Base-by-base conservation (phyloP, 768 basidiomycete species). In the Phanerochaete sordida region DNA sequence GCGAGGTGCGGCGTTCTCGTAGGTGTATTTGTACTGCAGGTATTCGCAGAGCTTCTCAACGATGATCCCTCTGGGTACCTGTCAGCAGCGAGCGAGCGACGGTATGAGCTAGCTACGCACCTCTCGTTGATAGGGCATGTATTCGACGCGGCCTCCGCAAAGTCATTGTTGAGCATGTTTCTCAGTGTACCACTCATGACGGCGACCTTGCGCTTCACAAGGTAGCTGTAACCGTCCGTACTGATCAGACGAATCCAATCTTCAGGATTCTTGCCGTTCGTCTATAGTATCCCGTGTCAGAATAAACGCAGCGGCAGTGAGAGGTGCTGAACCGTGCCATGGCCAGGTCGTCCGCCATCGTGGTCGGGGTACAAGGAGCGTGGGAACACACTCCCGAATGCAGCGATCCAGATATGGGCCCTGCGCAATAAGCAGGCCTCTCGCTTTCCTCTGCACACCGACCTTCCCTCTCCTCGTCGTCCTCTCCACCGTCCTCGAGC, bases 41-140 rank as follows among this genome's bases (percentile, higher is more conserved):
- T 93, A 97, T 72, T 98, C 95, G 44, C 93, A 80, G 55, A 96
- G 78, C 69, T 93, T 95, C 74, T 95, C 91, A 1, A 92, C 84
- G 35, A 96, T 86, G 26, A 88, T 81, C 1, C 76, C 80, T 28
- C 80, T 80, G 65, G 12, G 26, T 45, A 15, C 12, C 49, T 49
- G 15, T 24, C 37, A 27, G 51, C 33, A 12, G 16, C 12, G 7
- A 23, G 45, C 13, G 24, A 31, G 9, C 13, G 48, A 37, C n/a
- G 16, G 16, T 31, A 19, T 13, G 37, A 30, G 12, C 13, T 28
- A 39, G n/a, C 23, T n/a, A 56, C 81, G 44, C 65, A 90, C 92
- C 92, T 80, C 70, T 94, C 88, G 57, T 81, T 79, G 44, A 91
- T 80, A 15, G 80, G 79, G 70, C 88, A 90, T 2, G 83, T 84